Conservation (phyloP, 2,329 filamentous ascomycete genomes). For the Colletotrichum falcatum region DNA sequence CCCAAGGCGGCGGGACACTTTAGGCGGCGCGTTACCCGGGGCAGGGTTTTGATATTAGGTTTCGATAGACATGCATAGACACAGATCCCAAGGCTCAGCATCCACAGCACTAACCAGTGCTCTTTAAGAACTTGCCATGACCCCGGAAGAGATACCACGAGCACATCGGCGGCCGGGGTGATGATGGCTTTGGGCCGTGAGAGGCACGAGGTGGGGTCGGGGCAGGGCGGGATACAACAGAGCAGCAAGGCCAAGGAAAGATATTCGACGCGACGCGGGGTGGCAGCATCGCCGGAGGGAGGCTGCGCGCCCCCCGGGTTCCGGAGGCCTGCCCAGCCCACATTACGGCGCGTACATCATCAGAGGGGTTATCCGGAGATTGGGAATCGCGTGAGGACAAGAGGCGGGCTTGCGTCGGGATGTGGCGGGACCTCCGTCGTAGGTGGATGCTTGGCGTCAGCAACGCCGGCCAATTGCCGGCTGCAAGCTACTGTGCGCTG, state of each 20-base stretch:
- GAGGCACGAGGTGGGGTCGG: constrained; percentile 3
- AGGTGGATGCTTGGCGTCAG: constrained; percentile 5
- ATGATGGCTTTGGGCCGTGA: constrained; percentile 1
- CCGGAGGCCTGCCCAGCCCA: constrained; percentile 13
- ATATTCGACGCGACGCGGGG: not conserved
- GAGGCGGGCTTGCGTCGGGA: constrained; percentile 16
- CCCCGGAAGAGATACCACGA: not conserved
- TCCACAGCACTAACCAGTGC: not conserved
- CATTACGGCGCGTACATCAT: constrained; percentile 19
- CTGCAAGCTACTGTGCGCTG: not conserved
- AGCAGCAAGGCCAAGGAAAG: constrained; percentile 1
- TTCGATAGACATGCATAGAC: not conserved
- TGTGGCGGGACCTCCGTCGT: constrained; percentile 11
- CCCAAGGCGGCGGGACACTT: not conserved
- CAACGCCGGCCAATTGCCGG: not conserved
- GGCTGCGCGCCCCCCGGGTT: not conserved
- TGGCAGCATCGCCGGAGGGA: constrained; percentile 12
- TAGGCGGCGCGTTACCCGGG: not conserved
- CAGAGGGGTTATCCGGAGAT: constrained; percentile 10
- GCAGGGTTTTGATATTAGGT: not conserved
- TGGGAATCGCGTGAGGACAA: constrained; percentile 6
- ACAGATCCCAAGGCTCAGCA: not conserved
- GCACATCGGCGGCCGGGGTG: not conserved
- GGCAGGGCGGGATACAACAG: not conserved
- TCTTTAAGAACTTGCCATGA: not conserved